Conservation (phyloP, 768 basidiomycete genomes). For the Paxillus rubicundulus region DNA sequence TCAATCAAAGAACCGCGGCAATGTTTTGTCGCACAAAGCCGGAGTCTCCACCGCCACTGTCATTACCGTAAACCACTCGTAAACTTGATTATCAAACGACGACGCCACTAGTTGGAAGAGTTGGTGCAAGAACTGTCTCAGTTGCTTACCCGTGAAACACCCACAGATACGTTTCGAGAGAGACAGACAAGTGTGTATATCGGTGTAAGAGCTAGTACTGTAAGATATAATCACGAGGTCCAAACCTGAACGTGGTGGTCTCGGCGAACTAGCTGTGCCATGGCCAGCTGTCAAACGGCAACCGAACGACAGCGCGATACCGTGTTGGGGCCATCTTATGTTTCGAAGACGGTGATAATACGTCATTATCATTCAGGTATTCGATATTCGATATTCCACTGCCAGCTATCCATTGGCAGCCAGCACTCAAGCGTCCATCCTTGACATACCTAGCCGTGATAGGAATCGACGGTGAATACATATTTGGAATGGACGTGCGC, state of each 20-base stretch:
- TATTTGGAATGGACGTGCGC: constrained; percentile 13
- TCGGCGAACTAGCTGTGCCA: neutral
- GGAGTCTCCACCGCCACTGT: too few species aligned
- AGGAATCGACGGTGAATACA: neutral
- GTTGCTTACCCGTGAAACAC: neutral
- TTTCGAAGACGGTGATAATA: neutral
- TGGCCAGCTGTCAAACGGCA: neutral
- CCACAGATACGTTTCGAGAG: neutral
- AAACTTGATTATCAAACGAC: too few species aligned
- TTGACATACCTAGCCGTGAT: neutral
- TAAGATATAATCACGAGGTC: neutral
- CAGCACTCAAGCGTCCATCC: too few species aligned
- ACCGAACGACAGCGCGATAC: neutral
- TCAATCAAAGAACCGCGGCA: too few species aligned
- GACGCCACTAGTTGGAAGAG: neutral
- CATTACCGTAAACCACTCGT: too few species aligned
- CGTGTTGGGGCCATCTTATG: neutral
- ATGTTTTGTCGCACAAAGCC: too few species aligned
- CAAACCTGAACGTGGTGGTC: neutral
- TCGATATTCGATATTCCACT: too few species aligned
- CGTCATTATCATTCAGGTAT: too few species aligned
- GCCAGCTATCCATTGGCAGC: too few species aligned
- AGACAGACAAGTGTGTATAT: neutral
- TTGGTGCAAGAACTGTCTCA: neutral
- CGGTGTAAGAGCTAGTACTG: neutral